A percentile compares a stretch with the other conserved stretches of the same genome.
Evolutionary conservation across 805 yeast genomes (phyloP).

Genomic region (Ogataea philodendri): DNA sequence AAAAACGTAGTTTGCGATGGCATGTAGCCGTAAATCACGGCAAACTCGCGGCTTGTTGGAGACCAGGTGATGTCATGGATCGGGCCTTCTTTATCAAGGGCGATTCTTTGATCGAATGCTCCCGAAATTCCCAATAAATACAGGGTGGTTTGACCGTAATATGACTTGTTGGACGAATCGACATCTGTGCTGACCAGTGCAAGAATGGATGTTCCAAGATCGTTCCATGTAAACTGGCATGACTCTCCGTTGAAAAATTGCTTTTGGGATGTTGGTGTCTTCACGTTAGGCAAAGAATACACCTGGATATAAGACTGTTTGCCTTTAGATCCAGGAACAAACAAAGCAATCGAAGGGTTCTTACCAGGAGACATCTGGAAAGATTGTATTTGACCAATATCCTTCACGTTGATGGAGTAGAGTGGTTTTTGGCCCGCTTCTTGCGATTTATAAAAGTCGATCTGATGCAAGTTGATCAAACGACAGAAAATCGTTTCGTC

Average conservation of each 20-base stretch:
- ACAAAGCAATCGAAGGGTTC: conserved; percentile 86
- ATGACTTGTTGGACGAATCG: conserved; percentile 88
- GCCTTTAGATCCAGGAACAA: conserved; percentile 81
- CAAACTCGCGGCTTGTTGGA: conserved; percentile 93
- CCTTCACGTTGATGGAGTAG: conserved; percentile 56
- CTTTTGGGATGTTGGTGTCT: conserved; percentile 78
- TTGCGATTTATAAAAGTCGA: conserved; percentile 61
- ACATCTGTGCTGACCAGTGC: conserved; percentile 96
- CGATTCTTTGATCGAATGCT: conserved; percentile 83
- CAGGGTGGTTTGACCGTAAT: conserved; percentile 94
- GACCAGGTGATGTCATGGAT: conserved; percentile 98
- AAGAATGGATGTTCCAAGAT: conserved; percentile 87
- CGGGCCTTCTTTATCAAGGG: conserved; percentile 90
- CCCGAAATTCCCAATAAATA: conserved; percentile 91
- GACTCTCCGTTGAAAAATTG: conserved; percentile 94
- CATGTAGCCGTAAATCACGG: conserved; percentile 96
- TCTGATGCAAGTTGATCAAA: conserved; percentile 48
- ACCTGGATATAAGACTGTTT: conserved; percentile 88
- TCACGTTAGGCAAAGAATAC: conserved; percentile 72
- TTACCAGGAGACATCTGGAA: conserved; percentile 83
- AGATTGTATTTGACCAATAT: conserved; percentile 42
- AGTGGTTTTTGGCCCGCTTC: conserved; percentile 49
- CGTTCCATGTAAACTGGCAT: conserved; percentile 91
- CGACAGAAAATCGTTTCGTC: conserved; percentile 75
- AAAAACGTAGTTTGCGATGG: conserved; percentile 94